Base-by-base conservation (phyloP, 2,329 filamentous ascomycete genomes). In the Bisporella sp. region DNA sequence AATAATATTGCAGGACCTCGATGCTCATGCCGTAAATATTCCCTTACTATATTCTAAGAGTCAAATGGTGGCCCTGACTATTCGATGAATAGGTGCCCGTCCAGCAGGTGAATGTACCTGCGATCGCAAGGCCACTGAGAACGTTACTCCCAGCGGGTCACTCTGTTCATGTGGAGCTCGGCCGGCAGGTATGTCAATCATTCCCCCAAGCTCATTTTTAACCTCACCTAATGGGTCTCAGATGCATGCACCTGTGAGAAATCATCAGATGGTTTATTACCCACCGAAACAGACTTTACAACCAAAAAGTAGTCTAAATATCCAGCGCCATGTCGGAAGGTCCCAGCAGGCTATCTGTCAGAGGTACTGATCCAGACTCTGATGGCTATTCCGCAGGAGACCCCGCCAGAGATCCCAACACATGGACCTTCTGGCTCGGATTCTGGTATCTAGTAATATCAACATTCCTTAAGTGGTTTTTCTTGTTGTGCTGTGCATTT, bases 201-300 rank as follows among this genome's bases (percentile, higher is more conserved):
- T 41, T 21, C 13, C 7, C 40, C 4, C 2, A 21, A 21, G 21
- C 21, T 21, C 21, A 21, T 21, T 21, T 21, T 21, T 21, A 21
- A 21, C 21, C 21, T 21, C 21, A 3, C 21, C 40, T 48, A 29
- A 54, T 30, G 31, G 30, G 49, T 4, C 30, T 41, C 53, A 84
- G 82, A 73, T 64, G 82, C 78, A 29, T 93, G 89, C 72, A 93
- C 86, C n/a, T 96, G 90, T 67, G 85, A 89, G 69, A 91, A 88
- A 68, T 79, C 79, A 13, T 67, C 78, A 45, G 77, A 78, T 58
- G 77, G 81, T 48, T 79, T 79, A 39, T 80, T 85, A 58, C 77
- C 81, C 31, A 76, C 68, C 59, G 91, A 96, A 79, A 87, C 79
- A 46, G 91, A 96, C 69, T 96, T 96, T 66, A 96, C 90, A 37